A percentile compares a stretch with the other conserved stretches of the same genome.
Conservation (phyloP, 1,139 yeast genomes). For the Lipomyces yarrowii region DNA sequence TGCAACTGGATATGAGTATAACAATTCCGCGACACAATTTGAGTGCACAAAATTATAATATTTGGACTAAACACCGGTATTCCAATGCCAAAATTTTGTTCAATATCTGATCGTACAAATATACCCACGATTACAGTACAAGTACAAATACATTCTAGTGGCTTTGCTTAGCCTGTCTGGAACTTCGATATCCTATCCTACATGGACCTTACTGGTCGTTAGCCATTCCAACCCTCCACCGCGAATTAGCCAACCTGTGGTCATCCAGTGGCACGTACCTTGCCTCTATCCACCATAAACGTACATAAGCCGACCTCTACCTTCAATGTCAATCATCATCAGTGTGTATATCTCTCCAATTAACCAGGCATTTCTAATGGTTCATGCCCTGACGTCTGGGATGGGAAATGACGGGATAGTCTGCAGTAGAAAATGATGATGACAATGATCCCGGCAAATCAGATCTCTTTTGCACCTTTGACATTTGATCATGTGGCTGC, state of each 20-base stretch:
- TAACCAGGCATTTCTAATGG: neutral
- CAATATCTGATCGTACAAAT: neutral
- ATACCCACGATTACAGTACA: neutral
- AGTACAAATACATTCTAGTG: neutral
- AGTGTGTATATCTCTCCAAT: neutral
- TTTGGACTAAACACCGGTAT: neutral
- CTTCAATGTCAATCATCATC: neutral
- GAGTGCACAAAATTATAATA: neutral
- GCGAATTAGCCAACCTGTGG: neutral
- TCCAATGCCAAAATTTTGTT: neutral
- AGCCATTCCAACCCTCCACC: neutral
- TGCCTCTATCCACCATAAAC: neutral
- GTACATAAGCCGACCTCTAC: neutral
- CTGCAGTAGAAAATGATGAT: conserved; percentile 4
- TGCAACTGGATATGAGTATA: neutral
- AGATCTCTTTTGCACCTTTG: conserved; percentile 3
- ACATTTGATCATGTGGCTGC: neutral
- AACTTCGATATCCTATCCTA: neutral
- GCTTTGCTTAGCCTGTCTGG: neutral
- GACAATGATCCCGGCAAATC: conserved; percentile 8
- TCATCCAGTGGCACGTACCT: neutral
- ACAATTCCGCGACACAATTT: neutral
- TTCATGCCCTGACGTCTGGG: conserved; percentile 1
- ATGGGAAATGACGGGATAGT: conserved; percentile 4
- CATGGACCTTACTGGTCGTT: neutral